Base-by-base conservation (phyloP, 1,284 basidiomycete genomes). In the Crucibulum parvulum region DNA sequence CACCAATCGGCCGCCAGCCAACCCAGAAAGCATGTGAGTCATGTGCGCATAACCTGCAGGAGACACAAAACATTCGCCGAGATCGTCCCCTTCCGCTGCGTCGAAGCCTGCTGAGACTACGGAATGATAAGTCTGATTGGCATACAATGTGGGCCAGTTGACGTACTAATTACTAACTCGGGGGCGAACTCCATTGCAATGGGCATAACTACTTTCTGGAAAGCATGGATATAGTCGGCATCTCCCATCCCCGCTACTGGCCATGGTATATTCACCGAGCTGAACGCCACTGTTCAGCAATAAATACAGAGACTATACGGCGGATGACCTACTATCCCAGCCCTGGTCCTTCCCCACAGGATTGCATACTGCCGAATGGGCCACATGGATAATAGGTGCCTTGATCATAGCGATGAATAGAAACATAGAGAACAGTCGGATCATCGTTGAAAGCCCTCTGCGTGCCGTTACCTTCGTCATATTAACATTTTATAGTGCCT, bases 41-140 rank as follows among this genome's bases (percentile, higher is more conserved):
- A 99, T 99, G 70, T 99, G 97, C 0, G 96, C 96, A 74, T 96
- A 99, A 2, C 96, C 97, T n/a, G 89, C 85, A 0, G 98, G 98
- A 1, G 93, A 87, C 59, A 99, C 96, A 64, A 89, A 82, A 72
- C 96, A 98, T 75, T 90, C 90, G 31, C 98, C 98, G 6, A 99
- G 86, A 50, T 90, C 87, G 72, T 99, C 98, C 1, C 96, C 96
- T 36, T 87, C 86, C 0, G 98, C 98, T 6, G 98, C 97, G 72
- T 99, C 98, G 69, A 99, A 99, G 3, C 98, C 98, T 16, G 98
- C 95, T 13, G 96, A 99, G 69, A 99, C 96, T 98, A 53, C 2
- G 34, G 48, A 11, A 55, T 46, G 37, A 57, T 4, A 6, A 45
- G 18, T 13, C 38, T 10, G 41, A 45, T 51, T 15, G 38, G n/a